Conservation (phyloP, 805 yeast genomes). For the Ogataea sp. region DNA sequence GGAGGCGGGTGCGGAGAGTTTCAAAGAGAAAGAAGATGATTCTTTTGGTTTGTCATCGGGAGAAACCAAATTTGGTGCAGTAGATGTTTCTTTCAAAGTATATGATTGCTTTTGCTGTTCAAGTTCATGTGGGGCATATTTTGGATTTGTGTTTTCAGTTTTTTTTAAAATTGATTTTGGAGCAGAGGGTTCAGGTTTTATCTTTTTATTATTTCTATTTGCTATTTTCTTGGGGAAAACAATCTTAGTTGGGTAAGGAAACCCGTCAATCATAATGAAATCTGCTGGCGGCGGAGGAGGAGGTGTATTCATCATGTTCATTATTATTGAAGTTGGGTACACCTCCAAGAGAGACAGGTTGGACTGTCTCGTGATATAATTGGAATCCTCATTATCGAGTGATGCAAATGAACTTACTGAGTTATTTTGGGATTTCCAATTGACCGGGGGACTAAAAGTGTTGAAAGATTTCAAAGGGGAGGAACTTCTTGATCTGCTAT, state of each 20-base stretch:
- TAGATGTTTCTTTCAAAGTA: too few species aligned
- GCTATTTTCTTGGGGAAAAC: conserved; percentile 22
- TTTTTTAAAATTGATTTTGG: neutral
- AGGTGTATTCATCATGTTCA: neutral
- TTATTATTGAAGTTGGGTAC: too few species aligned
- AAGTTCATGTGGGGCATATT: too few species aligned
- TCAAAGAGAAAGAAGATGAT: neutral
- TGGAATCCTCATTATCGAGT: too few species aligned
- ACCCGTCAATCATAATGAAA: conserved; percentile 14
- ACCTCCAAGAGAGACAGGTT: too few species aligned
- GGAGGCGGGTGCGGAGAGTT: too few species aligned
- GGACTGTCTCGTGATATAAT: too few species aligned
- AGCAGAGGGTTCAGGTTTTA: neutral
- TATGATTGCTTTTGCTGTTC: too few species aligned
- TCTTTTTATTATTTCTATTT: conserved; percentile 2
- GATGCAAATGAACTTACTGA: too few species aligned
- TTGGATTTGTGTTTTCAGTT: too few species aligned
- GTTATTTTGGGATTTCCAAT: too few species aligned
- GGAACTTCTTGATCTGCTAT: neutral
- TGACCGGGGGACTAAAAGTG: too few species aligned
- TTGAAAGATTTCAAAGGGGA: neutral
- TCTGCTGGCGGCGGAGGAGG: neutral
- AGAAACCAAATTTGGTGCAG: neutral
- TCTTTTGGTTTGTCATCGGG: neutral
- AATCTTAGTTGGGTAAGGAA: conserved; percentile 21